A percentile compares a stretch with the other conserved stretches of the same genome.
Evolutionary conservation across 2,329 filamentous ascomycete genomes (phyloP).

Genomic region (Seiridium cupressi): DNA sequence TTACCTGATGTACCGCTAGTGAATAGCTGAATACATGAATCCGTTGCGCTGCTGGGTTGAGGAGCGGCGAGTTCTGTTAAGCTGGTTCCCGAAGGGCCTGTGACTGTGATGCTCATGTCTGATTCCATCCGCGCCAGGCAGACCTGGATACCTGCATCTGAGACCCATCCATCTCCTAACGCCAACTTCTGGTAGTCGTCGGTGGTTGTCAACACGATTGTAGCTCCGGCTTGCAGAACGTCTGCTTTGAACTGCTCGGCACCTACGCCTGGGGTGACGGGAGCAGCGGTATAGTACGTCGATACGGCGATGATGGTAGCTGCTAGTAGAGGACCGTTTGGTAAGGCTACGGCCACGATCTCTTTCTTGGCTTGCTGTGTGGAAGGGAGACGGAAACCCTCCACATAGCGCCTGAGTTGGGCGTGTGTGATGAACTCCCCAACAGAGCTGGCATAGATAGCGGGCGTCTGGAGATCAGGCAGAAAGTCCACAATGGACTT

Average conservation of each 20-base stretch:
- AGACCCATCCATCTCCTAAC: constrained; percentile 19
- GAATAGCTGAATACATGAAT: constrained; percentile 51
- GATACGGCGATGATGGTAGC: constrained; percentile 46
- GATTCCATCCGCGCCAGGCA: constrained; percentile 35
- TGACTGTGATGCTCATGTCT: constrained; percentile 33
- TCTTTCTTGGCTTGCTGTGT: constrained; percentile 28
- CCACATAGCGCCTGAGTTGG: constrained; percentile 2
- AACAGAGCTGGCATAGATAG: constrained; percentile 5
- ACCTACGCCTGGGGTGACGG: constrained; percentile 47
- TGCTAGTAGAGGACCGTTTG: constrained; percentile 53
- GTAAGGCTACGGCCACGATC: constrained; percentile 48
- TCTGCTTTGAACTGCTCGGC: constrained; percentile 50
- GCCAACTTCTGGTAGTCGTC: constrained; percentile 38
- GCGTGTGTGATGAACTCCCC: constrained; percentile 4
- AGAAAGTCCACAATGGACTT: constrained; percentile 5
- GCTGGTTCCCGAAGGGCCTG: neutral
- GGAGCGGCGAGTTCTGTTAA: constrained; percentile 1
- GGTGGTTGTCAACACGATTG: constrained; percentile 42
- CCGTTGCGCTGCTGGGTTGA: constrained; percentile 39
- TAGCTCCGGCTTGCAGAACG: constrained; percentile 43
- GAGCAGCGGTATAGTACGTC: constrained; percentile 49
- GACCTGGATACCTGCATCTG: constrained; percentile 33
- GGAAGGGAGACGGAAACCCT: constrained; percentile 4
- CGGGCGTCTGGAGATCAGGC: neutral
- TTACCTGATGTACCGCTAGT: constrained; percentile 57